phyloP scores from a whole-genome alignment of 352 stramenopile species.

The Phytopythium delawarense region DNA sequence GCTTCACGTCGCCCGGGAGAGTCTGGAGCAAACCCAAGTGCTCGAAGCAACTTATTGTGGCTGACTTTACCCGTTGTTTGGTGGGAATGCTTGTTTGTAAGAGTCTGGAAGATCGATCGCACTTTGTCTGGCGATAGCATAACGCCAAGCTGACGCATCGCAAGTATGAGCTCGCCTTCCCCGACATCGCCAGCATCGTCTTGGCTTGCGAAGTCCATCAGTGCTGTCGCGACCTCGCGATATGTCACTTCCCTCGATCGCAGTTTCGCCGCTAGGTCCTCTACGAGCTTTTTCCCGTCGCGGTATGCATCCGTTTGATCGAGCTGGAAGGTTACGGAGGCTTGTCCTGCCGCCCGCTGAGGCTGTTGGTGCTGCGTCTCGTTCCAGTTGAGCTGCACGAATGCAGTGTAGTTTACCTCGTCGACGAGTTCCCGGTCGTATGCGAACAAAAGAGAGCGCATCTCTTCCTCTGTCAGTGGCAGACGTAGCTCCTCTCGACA shows the following conservation, averaged over 20 bases:
- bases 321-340: not conserved
- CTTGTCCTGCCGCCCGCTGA: not conserved
- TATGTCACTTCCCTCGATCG: constrained; percentile 5
- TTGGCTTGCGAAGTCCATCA: constrained; percentile 9
- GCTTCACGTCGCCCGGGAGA: not conserved
- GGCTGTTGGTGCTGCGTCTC: constrained; percentile 23
- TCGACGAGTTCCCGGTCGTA: constrained; percentile 55
- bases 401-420: constrained; percentile 38
- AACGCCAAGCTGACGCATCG: constrained; percentile 26
- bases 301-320: constrained; percentile 11
- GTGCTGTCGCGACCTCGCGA: constrained; percentile 14
- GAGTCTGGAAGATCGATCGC: constrained; percentile 19
- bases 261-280: constrained; percentile 15
- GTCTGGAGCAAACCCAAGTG: not conserved
- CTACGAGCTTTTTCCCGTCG: constrained; percentile 9
- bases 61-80: constrained; percentile 9
- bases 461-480: constrained; percentile 42
- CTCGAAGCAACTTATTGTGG: not conserved
- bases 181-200: constrained; percentile 14
- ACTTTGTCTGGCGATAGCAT: constrained; percentile 18
- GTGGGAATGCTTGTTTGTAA: constrained; percentile 8
- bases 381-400: constrained; percentile 59
- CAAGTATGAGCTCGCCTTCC: constrained; percentile 18
- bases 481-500: constrained; percentile 29
- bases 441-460: constrained; percentile 42